Evolutionary conservation across 352 stramenopile species (phyloP), one percentile per base, ranked within the genome.

Genomic region (Phytophthora sp.): DNA sequence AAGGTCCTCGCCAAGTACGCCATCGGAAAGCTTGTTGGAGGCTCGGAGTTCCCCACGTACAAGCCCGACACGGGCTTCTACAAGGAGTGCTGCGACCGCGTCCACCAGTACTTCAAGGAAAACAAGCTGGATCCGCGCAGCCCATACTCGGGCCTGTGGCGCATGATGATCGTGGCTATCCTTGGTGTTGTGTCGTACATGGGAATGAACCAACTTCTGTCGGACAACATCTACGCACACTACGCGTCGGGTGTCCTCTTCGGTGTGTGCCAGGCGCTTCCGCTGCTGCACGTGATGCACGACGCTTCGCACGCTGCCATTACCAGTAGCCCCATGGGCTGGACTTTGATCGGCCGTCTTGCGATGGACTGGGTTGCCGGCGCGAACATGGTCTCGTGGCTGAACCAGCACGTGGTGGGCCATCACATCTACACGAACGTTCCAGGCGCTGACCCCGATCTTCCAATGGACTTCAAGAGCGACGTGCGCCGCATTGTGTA

Each of bases 381-480:
- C 27, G 88, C 86, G n/a, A 95, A 79, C 79, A 97, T 96, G 88
- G 77, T 89, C 58, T 97, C 86, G 77, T 98, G 91, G 94, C 86
- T 98, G 31, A 96, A 98, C 69, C 95, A 98, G 77, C 95, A 98
- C 81, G 94, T 97, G 6, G 93, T 98, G 60, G 95, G 92, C 47
- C 95, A 98, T 77, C 95, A 98, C 80, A 94, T 95, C 59, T 98
- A 97, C 82, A 98, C 95, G 36, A 98, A 98, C 76, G 88, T 98
- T 12, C 77, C 93, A 11, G 89, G 93, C 23, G 88, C 90, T 4
- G 95, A 98, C 76, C 95, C 95, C 6, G 95, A 98, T 67, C 79
- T 98, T 15, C 95, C 96, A 4, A 88, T 93, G 49, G 81, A 93
- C 76, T 90, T 94, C 47, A 71, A 92, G 60, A 88, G 84, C 66